Evolutionary conservation across 2,329 filamentous ascomycete genomes (phyloP), one percentile per base, ranked within the genome.

Genomic region (Aspergillus carbonarius): DNA sequence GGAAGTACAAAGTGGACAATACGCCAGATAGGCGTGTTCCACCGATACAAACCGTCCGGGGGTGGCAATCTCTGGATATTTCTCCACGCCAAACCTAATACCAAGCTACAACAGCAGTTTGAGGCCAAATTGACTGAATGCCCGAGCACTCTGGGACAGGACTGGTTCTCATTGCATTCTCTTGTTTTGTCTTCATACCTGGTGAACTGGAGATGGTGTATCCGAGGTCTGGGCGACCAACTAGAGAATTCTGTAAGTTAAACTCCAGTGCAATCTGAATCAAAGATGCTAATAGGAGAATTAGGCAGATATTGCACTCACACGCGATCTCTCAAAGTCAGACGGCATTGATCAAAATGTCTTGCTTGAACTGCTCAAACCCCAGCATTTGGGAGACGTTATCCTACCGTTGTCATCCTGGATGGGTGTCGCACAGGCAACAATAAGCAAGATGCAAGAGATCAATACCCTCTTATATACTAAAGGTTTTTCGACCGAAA

Each of bases 21-120:
- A 12, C 60, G 65, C 12, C 65, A 67, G 27, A 51, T 60, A 4
- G 60, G 50, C 5, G 55, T 67, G n/a, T 63, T 66, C 10, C 62
- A 66, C 46, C 54, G 59, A 10, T 54, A 63, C 18, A 47, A 58
- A 27, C 55, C 62, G 2, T 57, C 58, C 0, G 53, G 51, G 1
- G 42, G 35, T 8, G 48, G 53, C 23, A 59, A 61, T 30, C 56
- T 67, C 13, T 67, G 65, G 65, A 58, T 66, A 10, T 59, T 66
- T 23, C 55, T 66, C 8, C 62, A 64, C 37, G 62, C 54, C 12
- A 49, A 53, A 5, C 50, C 49, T 4, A 12, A 49, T 5, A 55
- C 60, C 8, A 54, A 55, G 12, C 27, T 63, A 5, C 56, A 63
- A 35, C 20, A 53, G 12, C 40, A 44, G 9, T 23, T 64, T 12